Evolutionary conservation across 345 rosid genomes (phyloP), one percentile per base, ranked within the genome.

Genomic region (Eucalyptus marginata): DNA sequence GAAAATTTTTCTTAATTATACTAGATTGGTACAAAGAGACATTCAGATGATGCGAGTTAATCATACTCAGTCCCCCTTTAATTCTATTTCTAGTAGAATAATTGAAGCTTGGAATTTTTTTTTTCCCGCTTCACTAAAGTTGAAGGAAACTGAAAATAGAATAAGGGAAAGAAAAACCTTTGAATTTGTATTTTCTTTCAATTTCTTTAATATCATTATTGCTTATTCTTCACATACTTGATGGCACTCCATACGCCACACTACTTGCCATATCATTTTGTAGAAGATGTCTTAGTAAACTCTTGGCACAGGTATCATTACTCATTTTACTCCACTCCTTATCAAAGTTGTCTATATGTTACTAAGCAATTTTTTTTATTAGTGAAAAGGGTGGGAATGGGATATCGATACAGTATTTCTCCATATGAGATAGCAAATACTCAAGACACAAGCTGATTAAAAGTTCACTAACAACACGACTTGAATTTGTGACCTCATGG

Each of bases 161-260:
- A 66, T n/a, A 31, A 66, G 36, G 40, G 40, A 15, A 66, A 66
- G 11, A 8, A 66, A 66, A 66, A 31, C 3, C 22, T 15, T 66
- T 66, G 79, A 66, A 31, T 66, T n/a, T 66, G 20, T 2, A 66
- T 66, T n/a, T 66, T 4, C 40, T 15, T 66, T n/a, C 22, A 31
- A 66, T 64, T 14, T 64, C 8, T 64, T n/a, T 13, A 64, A 36
- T n/a, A 64, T 64, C 18, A 64, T 64, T 64, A 29, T 64, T 14
- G 36, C 36, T 64, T 14, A 29, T 13, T 64, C 9, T 29, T 64
- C 36, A 64, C 71, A 15, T n/a, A 64, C 36, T n/a, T n/a, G 36
- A n/a, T 1, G 71, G n/a, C 0, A 5, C 15, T 64, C 10, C 16
- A 14, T 64, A 7, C 2, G 8, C 18, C 71, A 64, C 36, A 29